Percentiles rank a stretch among this genome's conserved stretches.
These are phyloP conservation scores for Cenchrus purpureus DNA, from an alignment of 176 grass and related monocot genomes.

Conservation along the genomic window DNA sequence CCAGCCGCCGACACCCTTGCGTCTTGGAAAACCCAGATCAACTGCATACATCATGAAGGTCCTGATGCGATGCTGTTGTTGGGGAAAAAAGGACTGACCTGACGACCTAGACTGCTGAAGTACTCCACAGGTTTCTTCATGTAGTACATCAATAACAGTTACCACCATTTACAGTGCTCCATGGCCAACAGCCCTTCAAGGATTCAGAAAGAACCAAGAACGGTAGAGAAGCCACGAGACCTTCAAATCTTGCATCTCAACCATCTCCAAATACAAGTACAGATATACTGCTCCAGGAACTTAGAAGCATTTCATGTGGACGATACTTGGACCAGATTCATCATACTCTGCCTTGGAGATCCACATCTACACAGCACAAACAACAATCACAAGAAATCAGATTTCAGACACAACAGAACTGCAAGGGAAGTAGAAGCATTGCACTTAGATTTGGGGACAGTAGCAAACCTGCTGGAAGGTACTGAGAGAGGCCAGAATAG, in stretches of 20 bases:
- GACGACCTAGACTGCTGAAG: constrained; percentile 18
- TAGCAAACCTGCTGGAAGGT: constrained; percentile 87
- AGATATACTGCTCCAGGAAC: neutral
- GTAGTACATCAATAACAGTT: constrained; percentile 27
- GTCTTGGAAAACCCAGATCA: neutral
- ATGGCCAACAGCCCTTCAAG: constrained; percentile 20
- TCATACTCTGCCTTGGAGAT: constrained; percentile 86
- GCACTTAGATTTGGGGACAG: constrained; percentile 6
- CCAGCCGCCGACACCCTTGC: neutral
- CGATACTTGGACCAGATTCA: constrained; percentile 68
- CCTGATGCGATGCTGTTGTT: constrained; percentile 17
- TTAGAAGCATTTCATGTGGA: constrained; percentile 91
- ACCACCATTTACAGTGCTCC: constrained; percentile 14
- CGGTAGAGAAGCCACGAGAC: neutral
- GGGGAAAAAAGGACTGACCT: neutral
- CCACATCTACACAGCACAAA: constrained; percentile 67
- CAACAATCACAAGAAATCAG: neutral
- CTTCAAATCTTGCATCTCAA: constrained; percentile 40
- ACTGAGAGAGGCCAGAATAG: constrained; percentile 80
- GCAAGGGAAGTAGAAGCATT: neutral
- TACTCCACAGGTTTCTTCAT: constrained; percentile 12
- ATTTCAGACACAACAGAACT: neutral
- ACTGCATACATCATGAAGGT: constrained; percentile 15
- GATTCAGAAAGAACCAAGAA: neutral
- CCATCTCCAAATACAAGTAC: constrained; percentile 28